Evolutionary conservation across 306 rosid genomes (phyloP).

Genomic region (Acacia crassicarpa): DNA sequence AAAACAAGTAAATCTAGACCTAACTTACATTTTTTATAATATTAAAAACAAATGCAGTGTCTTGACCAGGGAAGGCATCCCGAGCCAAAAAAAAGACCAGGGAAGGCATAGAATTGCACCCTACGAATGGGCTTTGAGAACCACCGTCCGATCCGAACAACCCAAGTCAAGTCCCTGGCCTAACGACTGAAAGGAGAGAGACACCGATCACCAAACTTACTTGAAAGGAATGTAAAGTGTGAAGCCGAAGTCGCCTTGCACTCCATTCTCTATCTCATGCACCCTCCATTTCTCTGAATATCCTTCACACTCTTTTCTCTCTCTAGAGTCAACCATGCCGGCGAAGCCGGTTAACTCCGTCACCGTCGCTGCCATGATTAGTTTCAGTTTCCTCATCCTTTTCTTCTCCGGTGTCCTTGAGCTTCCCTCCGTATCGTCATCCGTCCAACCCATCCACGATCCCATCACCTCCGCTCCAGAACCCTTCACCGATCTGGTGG

Average conservation of each 20-base stretch:
- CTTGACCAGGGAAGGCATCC: background rate
- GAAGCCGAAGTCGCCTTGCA: background rate
- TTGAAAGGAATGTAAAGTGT: background rate
- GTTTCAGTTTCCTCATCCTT: constrained; percentile 47
- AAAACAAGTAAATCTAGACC: background rate
- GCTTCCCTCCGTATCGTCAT: constrained; percentile 44
- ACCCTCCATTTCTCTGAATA: background rate
- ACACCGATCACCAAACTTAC: background rate
- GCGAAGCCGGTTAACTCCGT: constrained; percentile 47
- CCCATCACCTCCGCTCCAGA: constrained; percentile 33
- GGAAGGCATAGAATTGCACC: background rate
- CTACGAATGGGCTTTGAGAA: background rate
- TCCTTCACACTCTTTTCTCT: background rate
- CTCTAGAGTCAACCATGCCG: constrained; percentile 38
- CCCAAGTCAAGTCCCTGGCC: no score
- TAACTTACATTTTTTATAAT: no score
- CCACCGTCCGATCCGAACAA: background rate
- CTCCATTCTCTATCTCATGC: background rate
- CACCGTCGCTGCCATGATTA: constrained; percentile 47
- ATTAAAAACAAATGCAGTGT: no score
- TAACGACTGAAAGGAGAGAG: background rate
- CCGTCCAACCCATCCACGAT: constrained; percentile 33
- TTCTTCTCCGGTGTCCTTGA: constrained; percentile 53
- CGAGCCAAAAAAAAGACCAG: no score
- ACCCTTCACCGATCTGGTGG: constrained; percentile 49